These are phyloP conservation scores for Salvia rosmarinus DNA, from an alignment of 257 asterid species.

Conservation along the genomic window DNA sequence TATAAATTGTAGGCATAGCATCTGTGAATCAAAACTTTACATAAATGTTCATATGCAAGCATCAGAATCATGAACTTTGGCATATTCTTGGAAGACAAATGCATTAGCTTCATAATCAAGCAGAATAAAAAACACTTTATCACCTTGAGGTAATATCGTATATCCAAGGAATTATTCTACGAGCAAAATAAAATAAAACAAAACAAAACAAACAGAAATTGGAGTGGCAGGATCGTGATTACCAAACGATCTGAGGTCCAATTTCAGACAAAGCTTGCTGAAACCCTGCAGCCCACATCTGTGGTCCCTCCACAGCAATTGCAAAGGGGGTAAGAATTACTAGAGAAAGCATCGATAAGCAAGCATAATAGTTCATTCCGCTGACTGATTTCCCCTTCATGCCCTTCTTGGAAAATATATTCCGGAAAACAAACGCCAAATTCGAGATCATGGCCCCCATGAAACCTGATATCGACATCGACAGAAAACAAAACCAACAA, in stretches of 20 bases:
- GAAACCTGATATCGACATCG: constrained; percentile 71
- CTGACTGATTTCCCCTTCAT: constrained; percentile 96
- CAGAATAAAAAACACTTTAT: not conserved
- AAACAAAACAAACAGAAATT: constrained; percentile 7
- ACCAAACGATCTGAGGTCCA: constrained; percentile 93
- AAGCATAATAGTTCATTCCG: constrained; percentile 98
- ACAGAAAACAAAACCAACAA: constrained; percentile 41
- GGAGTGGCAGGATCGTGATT: constrained; percentile 44
- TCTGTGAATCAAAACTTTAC: not conserved
- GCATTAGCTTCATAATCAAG: not conserved
- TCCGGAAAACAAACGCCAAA: constrained; percentile 93
- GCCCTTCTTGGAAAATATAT: constrained; percentile 97
- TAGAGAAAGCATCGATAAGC: constrained; percentile 85
- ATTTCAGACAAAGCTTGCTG: constrained; percentile 62
- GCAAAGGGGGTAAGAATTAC: constrained; percentile 89
- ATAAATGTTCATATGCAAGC: not conserved
- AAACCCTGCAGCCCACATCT: constrained; percentile 81
- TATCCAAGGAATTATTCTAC: not conserved
- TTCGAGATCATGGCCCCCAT: constrained; percentile 99
- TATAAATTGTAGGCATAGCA: not conserved
- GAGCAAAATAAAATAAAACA: constrained; percentile 25
- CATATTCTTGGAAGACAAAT: not conserved
- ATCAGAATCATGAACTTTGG: not conserved
- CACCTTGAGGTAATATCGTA: not conserved
- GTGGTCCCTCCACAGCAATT: constrained; percentile 97